Evolutionary conservation across 257 asterid species (phyloP).

Genomic region (Linaria vulgaris): DNA sequence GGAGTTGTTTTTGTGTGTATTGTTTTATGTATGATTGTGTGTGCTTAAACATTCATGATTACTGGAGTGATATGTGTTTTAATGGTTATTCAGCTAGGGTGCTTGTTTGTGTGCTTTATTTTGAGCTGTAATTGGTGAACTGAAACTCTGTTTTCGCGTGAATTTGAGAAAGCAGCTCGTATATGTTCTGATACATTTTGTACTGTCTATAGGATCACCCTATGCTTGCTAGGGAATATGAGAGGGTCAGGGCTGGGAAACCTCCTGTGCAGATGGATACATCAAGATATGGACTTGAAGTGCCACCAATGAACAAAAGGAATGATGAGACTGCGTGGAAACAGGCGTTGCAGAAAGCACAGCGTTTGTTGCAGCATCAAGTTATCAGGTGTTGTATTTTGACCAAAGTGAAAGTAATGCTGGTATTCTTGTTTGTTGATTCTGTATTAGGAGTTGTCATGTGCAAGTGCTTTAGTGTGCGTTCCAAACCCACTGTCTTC

Average conservation of each 20-base stretch:
- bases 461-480: background rate
- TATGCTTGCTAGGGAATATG: constrained; percentile 94
- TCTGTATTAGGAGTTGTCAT: background rate
- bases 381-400: constrained; percentile 65
- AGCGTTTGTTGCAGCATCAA: constrained; percentile 93
- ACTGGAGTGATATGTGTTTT: background rate
- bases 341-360: constrained; percentile 81
- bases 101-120: background rate
- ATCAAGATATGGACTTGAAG: constrained; percentile 85
- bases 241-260: constrained; percentile 92
- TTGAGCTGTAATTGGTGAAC: background rate
- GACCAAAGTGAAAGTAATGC: constrained; percentile 7
- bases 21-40: background rate
- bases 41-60: background rate
- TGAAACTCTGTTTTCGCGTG: background rate
- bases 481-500: background rate
- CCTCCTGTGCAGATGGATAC: constrained; percentile 87
- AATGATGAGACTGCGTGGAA: constrained; percentile 95
- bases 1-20: background rate
- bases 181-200: background rate
- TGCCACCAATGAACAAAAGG: constrained; percentile 71
- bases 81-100: too few relatives aligned
- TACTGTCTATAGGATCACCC: constrained; percentile 72
- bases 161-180: constrained; percentile 8
- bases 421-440: background rate